Evolutionary conservation across 768 basidiomycete genomes (phyloP).

Genomic region (Termitomyces sp.): DNA sequence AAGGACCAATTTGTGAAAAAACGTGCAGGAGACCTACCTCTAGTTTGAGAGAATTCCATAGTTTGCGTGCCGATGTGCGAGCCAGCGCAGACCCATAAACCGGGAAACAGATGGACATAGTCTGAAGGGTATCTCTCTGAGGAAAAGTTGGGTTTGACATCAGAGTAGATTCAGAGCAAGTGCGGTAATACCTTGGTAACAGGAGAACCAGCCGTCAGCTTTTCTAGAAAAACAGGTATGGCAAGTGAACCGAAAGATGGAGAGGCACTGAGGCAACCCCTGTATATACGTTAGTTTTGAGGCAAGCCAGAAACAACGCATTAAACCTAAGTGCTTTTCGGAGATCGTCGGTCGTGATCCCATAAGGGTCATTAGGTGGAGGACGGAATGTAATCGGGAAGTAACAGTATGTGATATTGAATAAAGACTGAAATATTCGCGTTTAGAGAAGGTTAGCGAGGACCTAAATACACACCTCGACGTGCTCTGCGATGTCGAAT

Average conservation of each 20-base stretch:
- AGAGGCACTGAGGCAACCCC: slow-evolving; percentile 70
- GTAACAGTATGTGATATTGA: slow-evolving; percentile 96
- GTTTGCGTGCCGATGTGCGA: slow-evolving; percentile 56
- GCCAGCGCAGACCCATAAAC: slow-evolving; percentile 70
- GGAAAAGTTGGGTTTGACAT: neutral
- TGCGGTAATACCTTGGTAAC: slow-evolving; percentile 63
- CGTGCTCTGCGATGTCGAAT: slow-evolving; percentile 67
- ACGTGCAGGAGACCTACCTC: slow-evolving; percentile 50
- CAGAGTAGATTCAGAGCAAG: neutral
- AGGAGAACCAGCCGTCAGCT: slow-evolving; percentile 77
- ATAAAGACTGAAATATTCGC: slow-evolving; percentile 55
- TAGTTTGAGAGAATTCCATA: slow-evolving; percentile 90
- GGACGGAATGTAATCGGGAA: slow-evolving; percentile 97
- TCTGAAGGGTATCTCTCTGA: slow-evolving; percentile 82
- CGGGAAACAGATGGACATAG: slow-evolving; percentile 73
- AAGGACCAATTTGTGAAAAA: neutral
- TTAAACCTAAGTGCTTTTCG: slow-evolving; percentile 46
- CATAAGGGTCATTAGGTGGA: slow-evolving; percentile 90
- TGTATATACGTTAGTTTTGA: slow-evolving; percentile 18
- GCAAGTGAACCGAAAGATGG: slow-evolving; percentile 81
- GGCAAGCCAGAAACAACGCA: neutral
- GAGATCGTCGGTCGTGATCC: slow-evolving; percentile 85
- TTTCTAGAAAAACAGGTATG: slow-evolving; percentile 86
- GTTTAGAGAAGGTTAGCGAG: neutral
- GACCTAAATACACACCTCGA: slow-evolving; percentile 56